Percentiles rank a stretch among this genome's conserved stretches.
Conservation (phyloP, 257 asterid species). For the Plantago major region DNA sequence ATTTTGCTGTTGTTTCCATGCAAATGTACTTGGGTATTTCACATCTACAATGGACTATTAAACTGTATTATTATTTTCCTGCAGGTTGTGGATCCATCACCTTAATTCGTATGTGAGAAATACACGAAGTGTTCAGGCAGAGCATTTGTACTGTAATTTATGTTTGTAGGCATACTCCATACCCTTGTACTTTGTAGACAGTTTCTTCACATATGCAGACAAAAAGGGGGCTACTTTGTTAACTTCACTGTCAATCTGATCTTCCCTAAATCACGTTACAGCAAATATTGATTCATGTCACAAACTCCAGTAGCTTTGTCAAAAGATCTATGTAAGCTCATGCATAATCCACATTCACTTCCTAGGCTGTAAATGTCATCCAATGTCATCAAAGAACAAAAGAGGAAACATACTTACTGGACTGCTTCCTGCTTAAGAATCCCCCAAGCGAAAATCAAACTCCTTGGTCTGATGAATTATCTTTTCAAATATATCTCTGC, state of each 20-base stretch:
- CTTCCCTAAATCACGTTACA: neutral
- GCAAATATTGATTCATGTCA: too few species aligned
- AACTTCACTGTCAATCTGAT: neutral
- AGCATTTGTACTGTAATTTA: neutral
- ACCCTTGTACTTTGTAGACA: neutral
- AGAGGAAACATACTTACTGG: neutral
- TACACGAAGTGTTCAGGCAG: neutral
- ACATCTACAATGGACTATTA: neutral
- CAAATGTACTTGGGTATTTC: neutral
- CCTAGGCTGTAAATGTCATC: too few species aligned
- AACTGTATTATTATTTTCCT: neutral
- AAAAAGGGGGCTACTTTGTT: neutral
- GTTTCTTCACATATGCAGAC: neutral
- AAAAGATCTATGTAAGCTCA: too few species aligned
- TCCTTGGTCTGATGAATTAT: conserved; percentile 45
- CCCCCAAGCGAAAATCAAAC: conserved; percentile 28
- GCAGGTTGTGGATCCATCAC: conserved; percentile 1
- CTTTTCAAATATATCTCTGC: conserved; percentile 32
- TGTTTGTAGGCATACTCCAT: neutral
- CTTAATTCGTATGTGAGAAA: neutral
- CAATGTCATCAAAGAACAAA: too few species aligned
- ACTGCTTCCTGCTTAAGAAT: neutral
- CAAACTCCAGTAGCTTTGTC: too few species aligned
- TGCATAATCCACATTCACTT: too few species aligned
- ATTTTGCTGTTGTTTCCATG: neutral